A percentile compares a stretch with the other conserved stretches of the same genome.
Conservation (phyloP, 73 alveolate species). For the Paraurostyla sp. region DNA sequence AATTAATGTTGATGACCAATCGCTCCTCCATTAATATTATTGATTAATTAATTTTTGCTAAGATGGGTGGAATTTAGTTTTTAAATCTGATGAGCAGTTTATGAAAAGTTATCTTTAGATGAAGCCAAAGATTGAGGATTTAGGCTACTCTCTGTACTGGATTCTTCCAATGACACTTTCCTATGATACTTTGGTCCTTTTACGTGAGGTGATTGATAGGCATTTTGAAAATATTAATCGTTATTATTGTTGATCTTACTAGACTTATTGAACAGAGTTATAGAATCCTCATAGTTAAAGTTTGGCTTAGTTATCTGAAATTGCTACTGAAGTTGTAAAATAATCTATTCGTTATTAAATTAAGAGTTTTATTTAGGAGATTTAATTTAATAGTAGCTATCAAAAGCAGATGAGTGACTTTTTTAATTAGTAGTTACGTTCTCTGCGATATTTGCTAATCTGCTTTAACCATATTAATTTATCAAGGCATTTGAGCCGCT, state of each 20-base stretch:
- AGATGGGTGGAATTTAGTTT: background rate
- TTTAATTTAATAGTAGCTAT: background rate
- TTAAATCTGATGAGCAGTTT: background rate
- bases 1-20: background rate
- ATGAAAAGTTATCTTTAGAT: constrained; percentile 19
- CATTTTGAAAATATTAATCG: background rate
- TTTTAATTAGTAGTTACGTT: background rate
- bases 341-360: background rate
- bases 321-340: background rate
- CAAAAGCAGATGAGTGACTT: constrained; percentile 2
- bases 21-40: background rate
- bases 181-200: constrained; percentile 38
- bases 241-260: background rate
- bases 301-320: background rate
- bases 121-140: constrained; percentile 19
- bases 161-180: constrained; percentile 37
- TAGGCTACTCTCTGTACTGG: background rate
- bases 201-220: constrained; percentile 1
- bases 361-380: background rate
- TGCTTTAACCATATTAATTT: constrained; percentile 1
- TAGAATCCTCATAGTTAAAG: background rate
- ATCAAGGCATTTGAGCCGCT: background rate
- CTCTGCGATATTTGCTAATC: background rate
- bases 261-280: background rate
- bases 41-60: background rate